Evolutionary conservation across 495 filamentous ascomycete genomes (phyloP).

Genomic region (Zalerion maritima): DNA sequence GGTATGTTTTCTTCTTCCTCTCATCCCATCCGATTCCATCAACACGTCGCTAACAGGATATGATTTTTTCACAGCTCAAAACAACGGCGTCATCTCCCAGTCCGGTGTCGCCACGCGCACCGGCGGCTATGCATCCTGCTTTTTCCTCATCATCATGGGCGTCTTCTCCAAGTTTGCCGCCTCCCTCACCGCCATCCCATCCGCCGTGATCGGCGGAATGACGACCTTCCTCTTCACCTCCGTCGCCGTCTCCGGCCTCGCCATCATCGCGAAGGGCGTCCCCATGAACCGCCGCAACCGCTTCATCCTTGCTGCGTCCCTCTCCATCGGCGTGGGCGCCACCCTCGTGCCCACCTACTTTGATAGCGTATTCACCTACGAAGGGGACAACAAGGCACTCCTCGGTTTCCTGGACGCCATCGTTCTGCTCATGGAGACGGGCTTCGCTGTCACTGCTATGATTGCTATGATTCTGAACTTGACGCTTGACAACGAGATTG

Average conservation of each 20-base stretch:
- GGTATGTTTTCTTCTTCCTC: constrained; percentile 1
- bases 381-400: constrained; percentile 53
- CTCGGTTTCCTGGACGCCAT: constrained; percentile 76
- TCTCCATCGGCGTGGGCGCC: constrained; percentile 66
- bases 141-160: constrained; percentile 80
- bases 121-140: constrained; percentile 59
- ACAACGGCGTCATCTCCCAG: constrained; percentile 84
- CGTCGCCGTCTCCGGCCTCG: constrained; percentile 73
- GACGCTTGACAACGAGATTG: constrained; percentile 55
- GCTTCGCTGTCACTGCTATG: constrained; percentile 58
- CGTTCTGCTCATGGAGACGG: constrained; percentile 65
- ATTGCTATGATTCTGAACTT: constrained; percentile 61
- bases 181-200: constrained; percentile 66
- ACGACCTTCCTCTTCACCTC: constrained; percentile 81
- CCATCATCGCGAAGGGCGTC: constrained; percentile 59
- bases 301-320: constrained; percentile 70
- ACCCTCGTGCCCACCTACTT: constrained; percentile 74
- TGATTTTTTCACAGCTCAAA: constrained; percentile 50
- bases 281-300: constrained; percentile 75
- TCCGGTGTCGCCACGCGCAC: constrained; percentile 81
- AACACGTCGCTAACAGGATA: too few relatives aligned
- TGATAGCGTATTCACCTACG: constrained; percentile 55
- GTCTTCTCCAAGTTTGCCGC: constrained; percentile 91
- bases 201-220: constrained; percentile 77
- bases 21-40: constrained; percentile 7